These are phyloP conservation scores for Pseudoturritis turrita DNA, from an alignment of 345 rosid genomes.

Conservation along the genomic window DNA sequence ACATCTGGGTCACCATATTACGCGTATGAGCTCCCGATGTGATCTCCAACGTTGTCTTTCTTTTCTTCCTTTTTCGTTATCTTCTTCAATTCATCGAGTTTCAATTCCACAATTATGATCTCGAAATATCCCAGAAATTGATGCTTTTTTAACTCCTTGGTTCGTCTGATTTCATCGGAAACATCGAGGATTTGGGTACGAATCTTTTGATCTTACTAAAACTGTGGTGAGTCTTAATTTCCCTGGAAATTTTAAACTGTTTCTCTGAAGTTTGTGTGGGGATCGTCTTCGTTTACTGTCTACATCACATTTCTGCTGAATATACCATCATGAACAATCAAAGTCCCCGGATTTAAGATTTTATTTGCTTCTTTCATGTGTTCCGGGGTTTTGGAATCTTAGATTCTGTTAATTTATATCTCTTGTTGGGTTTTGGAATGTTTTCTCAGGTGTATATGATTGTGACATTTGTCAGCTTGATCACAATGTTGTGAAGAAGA, in stretches of 20 bases:
- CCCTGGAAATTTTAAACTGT: neutral
- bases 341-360: neutral
- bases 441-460: neutral
- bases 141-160: neutral
- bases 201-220: neutral
- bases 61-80: neutral
- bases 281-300: neutral
- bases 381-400: neutral
- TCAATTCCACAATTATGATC: neutral
- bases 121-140: neutral
- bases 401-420: neutral
- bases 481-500: conserved; percentile 29
- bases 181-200: neutral
- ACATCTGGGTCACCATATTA: neutral
- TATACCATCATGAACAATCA: neutral
- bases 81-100: neutral
- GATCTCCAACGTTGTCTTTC: neutral
- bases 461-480: conserved; percentile 4
- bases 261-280: neutral
- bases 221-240: neutral
- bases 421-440: neutral
- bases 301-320: neutral
- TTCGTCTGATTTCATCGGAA: neutral
- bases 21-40: neutral
- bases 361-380: neutral